phyloP scores from a whole-genome alignment of 2,329 filamentous ascomycete genomes.

The Monosporascus sp. region DNA sequence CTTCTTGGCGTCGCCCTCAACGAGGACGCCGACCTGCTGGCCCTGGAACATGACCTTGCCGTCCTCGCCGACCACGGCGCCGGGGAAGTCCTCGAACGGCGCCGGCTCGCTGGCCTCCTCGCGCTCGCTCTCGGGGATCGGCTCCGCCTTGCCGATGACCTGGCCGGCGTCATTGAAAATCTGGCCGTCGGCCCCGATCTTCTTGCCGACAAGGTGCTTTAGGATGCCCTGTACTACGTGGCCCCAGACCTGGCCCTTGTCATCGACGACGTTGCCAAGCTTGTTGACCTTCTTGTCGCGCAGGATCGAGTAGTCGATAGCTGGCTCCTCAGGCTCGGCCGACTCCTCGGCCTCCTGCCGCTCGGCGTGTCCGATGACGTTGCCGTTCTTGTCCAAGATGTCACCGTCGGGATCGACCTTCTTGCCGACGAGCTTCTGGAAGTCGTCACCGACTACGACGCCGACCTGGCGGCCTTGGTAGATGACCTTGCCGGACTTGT shows the following conservation, averaged over 20 bases:
- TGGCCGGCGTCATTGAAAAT: conserved; percentile 69
- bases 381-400: conserved; percentile 31
- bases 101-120: conserved; percentile 41
- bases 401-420: conserved; percentile 32
- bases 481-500: conserved; percentile 33
- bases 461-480: conserved; percentile 31
- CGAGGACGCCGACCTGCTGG: conserved; percentile 53
- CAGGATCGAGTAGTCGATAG: conserved; percentile 43
- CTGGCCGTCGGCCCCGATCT: conserved; percentile 60
- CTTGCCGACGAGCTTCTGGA: conserved; percentile 28
- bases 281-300: conserved; percentile 55
- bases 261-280: conserved; percentile 50
- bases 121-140: conserved; percentile 52
- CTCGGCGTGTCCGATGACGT: conserved; percentile 29
- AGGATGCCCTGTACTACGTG: conserved; percentile 59
- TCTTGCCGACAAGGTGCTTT: conserved; percentile 58
- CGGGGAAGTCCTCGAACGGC: conserved; percentile 55
- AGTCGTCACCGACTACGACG: conserved; percentile 33
- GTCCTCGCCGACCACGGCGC: conserved; percentile 47
- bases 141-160: conserved; percentile 61
- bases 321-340: conserved; percentile 26
- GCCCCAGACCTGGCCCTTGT: conserved; percentile 51
- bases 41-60: conserved; percentile 48
- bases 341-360: conserved; percentile 29
- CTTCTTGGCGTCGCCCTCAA: conserved; percentile 59